Evolutionary conservation across 306 rosid species (phyloP).

Genomic region (Glycine latifolia): DNA sequence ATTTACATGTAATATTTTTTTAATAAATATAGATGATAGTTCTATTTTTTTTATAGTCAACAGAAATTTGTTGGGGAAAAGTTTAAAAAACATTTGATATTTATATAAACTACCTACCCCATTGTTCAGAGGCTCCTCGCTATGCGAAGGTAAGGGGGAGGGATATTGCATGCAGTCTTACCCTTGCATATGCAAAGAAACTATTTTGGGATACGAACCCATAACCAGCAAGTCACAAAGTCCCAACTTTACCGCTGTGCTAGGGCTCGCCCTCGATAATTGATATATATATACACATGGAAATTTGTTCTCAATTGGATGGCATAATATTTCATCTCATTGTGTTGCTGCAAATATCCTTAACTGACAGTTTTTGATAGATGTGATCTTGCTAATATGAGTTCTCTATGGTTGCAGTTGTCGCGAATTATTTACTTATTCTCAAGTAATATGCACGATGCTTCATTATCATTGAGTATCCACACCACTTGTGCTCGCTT

Average conservation of each 20-base stretch:
- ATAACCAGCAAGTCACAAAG: too few relatives aligned
- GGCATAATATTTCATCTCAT: slow-evolving; percentile 10
- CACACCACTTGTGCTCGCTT: slow-evolving; percentile 99
- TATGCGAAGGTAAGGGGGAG: too few relatives aligned
- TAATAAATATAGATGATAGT: not conserved
- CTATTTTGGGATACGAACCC: too few relatives aligned
- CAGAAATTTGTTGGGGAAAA: slow-evolving; percentile 14
- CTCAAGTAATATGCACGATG: slow-evolving; percentile 99
- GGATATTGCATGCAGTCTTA: too few relatives aligned
- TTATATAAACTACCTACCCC: too few relatives aligned
- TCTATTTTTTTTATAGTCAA: not conserved
- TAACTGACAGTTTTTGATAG: slow-evolving; percentile 9
- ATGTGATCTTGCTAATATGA: slow-evolving; percentile 35
- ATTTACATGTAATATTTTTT: not conserved
- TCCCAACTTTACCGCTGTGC: too few relatives aligned
- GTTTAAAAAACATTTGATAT: slow-evolving; percentile 12
- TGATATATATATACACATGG: not conserved
- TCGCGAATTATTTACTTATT: slow-evolving; percentile 95
- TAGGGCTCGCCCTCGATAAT: not conserved
- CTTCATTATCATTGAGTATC: slow-evolving; percentile 92
- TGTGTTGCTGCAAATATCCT: slow-evolving; percentile 39
- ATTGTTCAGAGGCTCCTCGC: too few relatives aligned
- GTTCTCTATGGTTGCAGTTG: slow-evolving; percentile 69
- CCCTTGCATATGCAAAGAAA: too few relatives aligned
- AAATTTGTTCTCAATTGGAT: not conserved